Base-by-base conservation (phyloP, 78 protist genomes). In the Protostelium mycophagum region DNA sequence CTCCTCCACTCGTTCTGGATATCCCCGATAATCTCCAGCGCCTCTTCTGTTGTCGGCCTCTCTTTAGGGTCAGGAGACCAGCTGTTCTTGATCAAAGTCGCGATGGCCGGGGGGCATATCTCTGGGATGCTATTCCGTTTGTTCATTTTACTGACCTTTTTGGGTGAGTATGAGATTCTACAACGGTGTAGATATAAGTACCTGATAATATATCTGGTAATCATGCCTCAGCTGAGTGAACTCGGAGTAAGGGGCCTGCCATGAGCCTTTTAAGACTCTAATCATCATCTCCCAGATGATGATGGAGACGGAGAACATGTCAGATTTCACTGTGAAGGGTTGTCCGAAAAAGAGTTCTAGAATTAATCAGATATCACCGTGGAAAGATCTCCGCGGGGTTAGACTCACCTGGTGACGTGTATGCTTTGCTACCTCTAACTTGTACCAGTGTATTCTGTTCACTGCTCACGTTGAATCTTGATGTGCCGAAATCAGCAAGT, bases 221-320 rank as follows among this genome's bases (percentile, higher is more conserved):
- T 93, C 95, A 83, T 89, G 88, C 73, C 89, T 93, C 87, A 93
- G 90, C 35, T 93, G 83, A 37, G 91, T 88, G 83, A 87, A 93
- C 90, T 93, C 95, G 23, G 86, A 88, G 34, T 85, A 93, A 0
- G 95, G 95, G 38, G 86, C 83, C 83, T 90, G 95, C 51, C 89
- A 89, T 0, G 36, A 35, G 36, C 92, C 92, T 36, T 73, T 90
- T 10, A 93, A 28, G 34, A 91, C 90, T 39, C 95, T 86, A 36
- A 86, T 86, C 0, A 88, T 38, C 95, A 93, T 93, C 88, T 93
- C 95, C 95, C 95, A 93, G 0, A 93, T 28, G 86, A 93, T 93
- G 86, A 93, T 90, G 38, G 92, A 91, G 92, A 93, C 90, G 84
- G 92, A 89, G 88, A 88, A 93, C 63, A 93, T 91, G 86, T 93